Conservation (phyloP, 805 yeast species). For the Zygosaccharomyces pseudorouxii region DNA sequence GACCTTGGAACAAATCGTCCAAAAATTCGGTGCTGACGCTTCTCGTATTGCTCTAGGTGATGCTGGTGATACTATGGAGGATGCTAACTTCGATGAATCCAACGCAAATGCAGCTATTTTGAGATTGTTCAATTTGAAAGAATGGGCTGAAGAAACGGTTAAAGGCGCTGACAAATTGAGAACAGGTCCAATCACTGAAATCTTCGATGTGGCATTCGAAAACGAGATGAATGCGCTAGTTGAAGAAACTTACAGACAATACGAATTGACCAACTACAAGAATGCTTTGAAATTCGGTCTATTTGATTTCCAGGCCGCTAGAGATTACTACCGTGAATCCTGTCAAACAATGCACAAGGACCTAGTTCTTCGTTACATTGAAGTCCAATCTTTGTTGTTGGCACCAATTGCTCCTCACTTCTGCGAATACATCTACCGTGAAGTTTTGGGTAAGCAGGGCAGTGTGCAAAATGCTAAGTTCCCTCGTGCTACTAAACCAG, state of each 20-base stretch:
- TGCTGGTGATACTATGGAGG: slow-evolving; percentile 96
- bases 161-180: slow-evolving; percentile 50
- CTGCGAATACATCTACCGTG: slow-evolving; percentile 84
- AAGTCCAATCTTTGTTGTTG: slow-evolving; percentile 75
- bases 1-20: slow-evolving; percentile 78
- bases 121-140: slow-evolving; percentile 85
- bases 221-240: slow-evolving; percentile 86
- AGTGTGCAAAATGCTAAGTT: slow-evolving; percentile 72
- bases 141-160: slow-evolving; percentile 85
- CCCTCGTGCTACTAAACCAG: slow-evolving; percentile 71
- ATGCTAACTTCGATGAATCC: slow-evolving; percentile 95
- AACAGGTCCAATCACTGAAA: slow-evolving; percentile 48
- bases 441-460: slow-evolving; percentile 59
- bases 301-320: slow-evolving; percentile 89
- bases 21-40: slow-evolving; percentile 96
- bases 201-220: slow-evolving; percentile 87
- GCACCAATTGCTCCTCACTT: slow-evolving; percentile 97
- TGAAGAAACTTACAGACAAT: slow-evolving; percentile 67
- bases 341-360: slow-evolving; percentile 72
- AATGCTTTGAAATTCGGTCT: slow-evolving; percentile 85
- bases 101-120: slow-evolving; percentile 96
- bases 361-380: slow-evolving; percentile 75
- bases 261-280: slow-evolving; percentile 72
- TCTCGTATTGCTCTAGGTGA: slow-evolving; percentile 96
- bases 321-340: slow-evolving; percentile 93